Conservation (phyloP, 2,329 filamentous ascomycete species). For the Aspergillus japonicus region DNA sequence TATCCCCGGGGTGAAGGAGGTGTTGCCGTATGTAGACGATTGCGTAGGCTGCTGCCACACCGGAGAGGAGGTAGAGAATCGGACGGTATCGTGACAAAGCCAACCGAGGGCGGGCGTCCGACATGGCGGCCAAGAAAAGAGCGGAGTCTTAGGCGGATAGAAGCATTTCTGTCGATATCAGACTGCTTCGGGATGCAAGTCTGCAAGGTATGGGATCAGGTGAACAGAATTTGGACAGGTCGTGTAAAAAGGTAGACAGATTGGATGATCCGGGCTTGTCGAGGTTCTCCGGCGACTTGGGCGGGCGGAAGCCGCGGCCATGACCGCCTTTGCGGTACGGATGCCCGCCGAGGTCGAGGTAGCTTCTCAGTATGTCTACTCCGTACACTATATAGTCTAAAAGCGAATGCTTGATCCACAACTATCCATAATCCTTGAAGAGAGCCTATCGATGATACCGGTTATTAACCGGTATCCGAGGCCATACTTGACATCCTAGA, state of each 20-base stretch:
- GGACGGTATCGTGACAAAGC: slow-evolving; percentile 42
- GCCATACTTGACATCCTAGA: no score
- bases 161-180: slow-evolving; percentile 18
- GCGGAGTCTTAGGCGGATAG: slow-evolving; percentile 14
- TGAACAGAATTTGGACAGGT: neutral
- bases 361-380: no score
- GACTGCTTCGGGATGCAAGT: neutral
- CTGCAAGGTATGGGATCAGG: neutral
- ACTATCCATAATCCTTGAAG: no score
- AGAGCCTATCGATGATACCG: no score
- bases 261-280: neutral
- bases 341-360: no score
- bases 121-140: slow-evolving; percentile 26
- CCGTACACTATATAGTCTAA: no score
- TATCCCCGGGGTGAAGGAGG: slow-evolving; percentile 14
- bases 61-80: slow-evolving; percentile 42
- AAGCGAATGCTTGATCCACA: no score
- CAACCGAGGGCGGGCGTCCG: slow-evolving; percentile 31
- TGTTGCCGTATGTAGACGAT: slow-evolving; percentile 41
- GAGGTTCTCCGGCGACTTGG: neutral
- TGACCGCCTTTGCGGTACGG: neutral
- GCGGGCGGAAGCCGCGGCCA: neutral
- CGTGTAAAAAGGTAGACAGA: neutral
- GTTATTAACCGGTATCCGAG: no score
- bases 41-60: slow-evolving; percentile 44